These are phyloP conservation scores for Euphorbia corollata DNA, from an alignment of 441 rosid species.

Conservation along the genomic window DNA sequence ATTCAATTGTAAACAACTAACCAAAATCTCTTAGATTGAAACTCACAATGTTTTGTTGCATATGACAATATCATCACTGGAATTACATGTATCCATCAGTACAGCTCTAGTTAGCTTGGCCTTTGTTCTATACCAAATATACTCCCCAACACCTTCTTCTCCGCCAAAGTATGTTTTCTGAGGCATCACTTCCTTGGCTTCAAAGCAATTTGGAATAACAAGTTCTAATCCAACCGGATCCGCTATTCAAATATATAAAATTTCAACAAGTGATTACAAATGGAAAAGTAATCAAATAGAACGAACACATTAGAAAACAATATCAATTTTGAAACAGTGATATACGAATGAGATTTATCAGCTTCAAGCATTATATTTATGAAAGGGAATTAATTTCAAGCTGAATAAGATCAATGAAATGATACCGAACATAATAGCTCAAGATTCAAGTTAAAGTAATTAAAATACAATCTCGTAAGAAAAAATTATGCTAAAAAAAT, in stretches of 20 bases:
- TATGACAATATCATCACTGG: slow-evolving; percentile 41
- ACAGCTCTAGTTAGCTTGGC: slow-evolving; percentile 54
- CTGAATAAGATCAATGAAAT: slow-evolving; percentile 4
- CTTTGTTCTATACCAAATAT: slow-evolving; percentile 73
- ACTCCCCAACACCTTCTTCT: slow-evolving; percentile 76
- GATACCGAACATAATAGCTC: neutral
- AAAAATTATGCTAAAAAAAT: neutral
- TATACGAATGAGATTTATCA: slow-evolving; percentile 8
- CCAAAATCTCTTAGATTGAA: slow-evolving; percentile 16
- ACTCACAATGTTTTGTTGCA: slow-evolving; percentile 74
- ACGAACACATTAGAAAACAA: neutral
- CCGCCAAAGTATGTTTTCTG: slow-evolving; percentile 87
- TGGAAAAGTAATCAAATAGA: neutral
- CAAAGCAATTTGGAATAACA: slow-evolving; percentile 60
- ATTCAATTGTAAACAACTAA: slow-evolving; percentile 15
- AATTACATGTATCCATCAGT: slow-evolving; percentile 48
- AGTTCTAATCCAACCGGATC: slow-evolving; percentile 92
- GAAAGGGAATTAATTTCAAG: neutral
- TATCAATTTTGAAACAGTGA: neutral
- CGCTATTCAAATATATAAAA: slow-evolving; percentile 42
- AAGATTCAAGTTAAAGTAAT: neutral
- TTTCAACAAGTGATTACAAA: slow-evolving; percentile 6
- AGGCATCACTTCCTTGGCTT: slow-evolving; percentile 66
- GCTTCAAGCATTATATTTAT: slow-evolving; percentile 4
- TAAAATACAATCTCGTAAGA: neutral